Evolutionary conservation across 805 yeast genomes (phyloP), one percentile per base, ranked within the genome.

Genomic region (Yueomyces sp.): DNA sequence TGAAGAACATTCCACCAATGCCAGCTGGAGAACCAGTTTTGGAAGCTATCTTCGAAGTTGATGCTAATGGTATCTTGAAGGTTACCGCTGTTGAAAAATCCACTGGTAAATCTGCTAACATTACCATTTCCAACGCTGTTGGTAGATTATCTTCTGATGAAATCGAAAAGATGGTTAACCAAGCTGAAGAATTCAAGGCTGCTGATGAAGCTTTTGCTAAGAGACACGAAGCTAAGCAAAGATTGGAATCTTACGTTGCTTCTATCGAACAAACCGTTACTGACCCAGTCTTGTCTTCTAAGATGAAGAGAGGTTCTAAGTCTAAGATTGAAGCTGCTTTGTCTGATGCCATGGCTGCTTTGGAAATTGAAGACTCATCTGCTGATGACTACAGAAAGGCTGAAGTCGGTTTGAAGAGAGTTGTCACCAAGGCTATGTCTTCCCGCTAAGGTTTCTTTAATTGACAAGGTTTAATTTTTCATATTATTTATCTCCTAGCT

Each of bases 371-470:
- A 77, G 97, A 92, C 59, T 78, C 96, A 50, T 65, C 94, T 62
- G 90, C 96, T 68, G 98, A 92, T 67, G 96, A 88, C 73, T 80
- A 75, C 77, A 85, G 97, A 83, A 92, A 86, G 83, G 97, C 98
- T 66, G 97, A 92, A 80, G 86, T 92, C 70, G 81, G 87, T 71
- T 85, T 92, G 71, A 92, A 92, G 87, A 85, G 98, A 74, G 96
- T 90, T 66, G 96, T 90, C 70, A 90, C 96, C 79, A 90, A 87
- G 79, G 96, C 96, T 70, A 85, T 88, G 87, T 84, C 96, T 62
- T 78, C 96, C 71, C 96, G 96, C 79, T 84, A 82, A 80, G 72
- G 49, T 44, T 46, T 41, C 19, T 40, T 26, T 28, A 9, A 8
- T 38, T 28, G 29, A 9, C 34, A 7, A 31, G 34, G 34, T 31